Conservation (phyloP, 768 basidiomycete species). For the Macrolepiota dolichaula region DNA sequence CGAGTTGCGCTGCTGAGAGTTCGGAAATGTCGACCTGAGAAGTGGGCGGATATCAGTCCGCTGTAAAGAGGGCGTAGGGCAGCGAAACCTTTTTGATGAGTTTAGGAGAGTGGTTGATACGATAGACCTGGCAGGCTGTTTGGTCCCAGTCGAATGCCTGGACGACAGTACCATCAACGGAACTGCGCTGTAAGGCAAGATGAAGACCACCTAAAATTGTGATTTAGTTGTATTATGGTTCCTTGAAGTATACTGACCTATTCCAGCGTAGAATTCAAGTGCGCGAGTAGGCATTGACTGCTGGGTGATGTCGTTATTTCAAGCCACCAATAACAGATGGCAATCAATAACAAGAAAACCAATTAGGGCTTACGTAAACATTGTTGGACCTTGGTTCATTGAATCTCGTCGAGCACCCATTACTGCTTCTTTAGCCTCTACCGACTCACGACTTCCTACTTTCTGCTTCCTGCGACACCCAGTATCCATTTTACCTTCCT, state of each 20-base stretch:
- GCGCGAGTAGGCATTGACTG: conserved; percentile 28
- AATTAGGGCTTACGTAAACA: conserved; percentile 9
- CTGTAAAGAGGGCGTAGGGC: not conserved
- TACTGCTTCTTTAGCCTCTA: not conserved
- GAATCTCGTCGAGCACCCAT: not conserved
- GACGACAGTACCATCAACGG: conserved; percentile 42
- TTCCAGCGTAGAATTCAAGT: conserved; percentile 78
- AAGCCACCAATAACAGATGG: not conserved
- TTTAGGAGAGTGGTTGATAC: conserved; percentile 48
- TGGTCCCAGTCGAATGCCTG: conserved; percentile 87
- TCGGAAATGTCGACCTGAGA: conserved; percentile 59
- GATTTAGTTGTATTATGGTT: conserved; percentile 1
- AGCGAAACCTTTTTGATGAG: conserved; percentile 47
- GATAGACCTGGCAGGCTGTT: conserved; percentile 67
- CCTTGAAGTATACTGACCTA: conserved; percentile 42
- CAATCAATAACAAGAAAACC: not conserved
- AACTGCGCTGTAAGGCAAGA: conserved; percentile 56
- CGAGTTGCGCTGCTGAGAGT: conserved; percentile 46
- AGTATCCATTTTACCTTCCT: not conserved
- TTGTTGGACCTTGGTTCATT: conserved; percentile 7
- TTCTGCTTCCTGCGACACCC: not conserved
- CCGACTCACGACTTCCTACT: not conserved
- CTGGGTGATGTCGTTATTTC: not conserved
- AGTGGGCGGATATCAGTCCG: not conserved
- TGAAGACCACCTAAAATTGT: conserved; percentile 62